Base-by-base conservation (phyloP, 2,329 filamentous ascomycete genomes). In the Exserohilum turcica region DNA sequence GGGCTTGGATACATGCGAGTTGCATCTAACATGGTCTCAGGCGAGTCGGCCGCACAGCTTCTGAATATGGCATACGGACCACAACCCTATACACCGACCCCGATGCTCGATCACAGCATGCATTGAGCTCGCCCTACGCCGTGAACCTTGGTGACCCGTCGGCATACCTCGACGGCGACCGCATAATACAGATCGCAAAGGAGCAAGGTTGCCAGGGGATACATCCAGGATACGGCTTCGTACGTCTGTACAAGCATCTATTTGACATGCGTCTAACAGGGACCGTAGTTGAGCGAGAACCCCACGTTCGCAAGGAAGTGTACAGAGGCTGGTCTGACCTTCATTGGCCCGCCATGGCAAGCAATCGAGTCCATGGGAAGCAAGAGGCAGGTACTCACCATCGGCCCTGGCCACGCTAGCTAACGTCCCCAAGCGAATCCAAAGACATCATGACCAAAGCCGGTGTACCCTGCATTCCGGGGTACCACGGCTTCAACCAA, bases 371-470 rank as follows among this genome's bases (percentile, higher is more conserved):
- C 84, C 54, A 96, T 97, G 92, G 92, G 92, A 43, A 91, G 96
- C 78, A 96, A 97, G 79, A 92, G 88, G 81, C 81, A 70, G n/a
- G 67, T 42, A 6, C 32, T 31, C 29, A 16, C 19, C 8, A 24
- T 31, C 10, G 15, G 1, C 28, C 2, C 27, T 9, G 9, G 19
- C 3, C 32, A 15, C 24, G 38, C 15, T 36, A 24, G 36, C 58
- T 66, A 32, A 66, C 52, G 31, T 6, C 5, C 8, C 13, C 37
- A 43, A 83, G 83, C 49, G 83, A 89, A 54, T 94, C 90, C 46
- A 99, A 99, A 76, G 90, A 96, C 72, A 97, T 99, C 70, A 97
- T 99, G 94, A 91, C 85, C 29, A 86, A 86, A 4, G 93, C 94
- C n/a, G 91, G 92, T 7, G 94, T 99, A 3, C 92, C 92, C 4